Evolutionary conservation across 352 stramenopile genomes (phyloP).

Genomic region (Phytophthora uliginosa): DNA sequence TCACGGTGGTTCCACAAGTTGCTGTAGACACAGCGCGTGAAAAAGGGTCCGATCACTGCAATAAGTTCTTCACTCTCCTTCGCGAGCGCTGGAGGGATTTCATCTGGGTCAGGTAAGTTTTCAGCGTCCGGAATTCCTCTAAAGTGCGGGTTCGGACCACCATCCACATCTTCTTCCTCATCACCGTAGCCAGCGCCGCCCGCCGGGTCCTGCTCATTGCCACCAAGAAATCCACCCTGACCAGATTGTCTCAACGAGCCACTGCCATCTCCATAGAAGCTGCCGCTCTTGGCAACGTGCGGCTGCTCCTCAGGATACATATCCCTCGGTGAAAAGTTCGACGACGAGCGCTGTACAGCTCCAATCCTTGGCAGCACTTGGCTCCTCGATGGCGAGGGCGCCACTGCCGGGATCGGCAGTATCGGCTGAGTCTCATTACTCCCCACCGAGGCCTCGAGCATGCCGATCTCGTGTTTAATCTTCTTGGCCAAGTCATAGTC

Average conservation of each 20-base stretch:
- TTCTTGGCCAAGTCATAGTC: constrained; percentile 94
- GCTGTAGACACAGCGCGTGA: constrained; percentile 88
- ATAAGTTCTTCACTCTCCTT: constrained; percentile 88
- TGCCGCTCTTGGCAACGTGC: constrained; percentile 25
- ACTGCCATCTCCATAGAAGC: constrained; percentile 17
- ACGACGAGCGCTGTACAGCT: constrained; percentile 44
- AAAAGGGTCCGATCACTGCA: constrained; percentile 75
- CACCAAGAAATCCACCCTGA: constrained; percentile 10
- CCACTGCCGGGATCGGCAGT: constrained; percentile 38
- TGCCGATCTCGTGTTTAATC: constrained; percentile 90
- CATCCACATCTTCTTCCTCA: constrained; percentile 17
- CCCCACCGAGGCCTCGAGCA: constrained; percentile 68
- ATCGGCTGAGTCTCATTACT: constrained; percentile 78
- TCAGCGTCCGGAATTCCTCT: constrained; percentile 75
- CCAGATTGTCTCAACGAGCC: constrained; percentile 25
- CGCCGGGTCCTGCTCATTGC: constrained; percentile 30
- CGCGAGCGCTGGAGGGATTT: constrained; percentile 67
- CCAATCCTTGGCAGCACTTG: constrained; percentile 60
- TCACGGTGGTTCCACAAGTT: constrained; percentile 91
- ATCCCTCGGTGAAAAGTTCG: constrained; percentile 68
- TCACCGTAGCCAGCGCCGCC: constrained; percentile 29
- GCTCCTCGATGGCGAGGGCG: constrained; percentile 35
- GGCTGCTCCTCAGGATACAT: constrained; percentile 69
- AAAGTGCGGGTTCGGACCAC: constrained; percentile 61
- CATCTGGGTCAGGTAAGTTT: constrained; percentile 76